phyloP scores from a whole-genome alignment of 2,329 filamentous ascomycete species.

The Diaporthe eres region DNA sequence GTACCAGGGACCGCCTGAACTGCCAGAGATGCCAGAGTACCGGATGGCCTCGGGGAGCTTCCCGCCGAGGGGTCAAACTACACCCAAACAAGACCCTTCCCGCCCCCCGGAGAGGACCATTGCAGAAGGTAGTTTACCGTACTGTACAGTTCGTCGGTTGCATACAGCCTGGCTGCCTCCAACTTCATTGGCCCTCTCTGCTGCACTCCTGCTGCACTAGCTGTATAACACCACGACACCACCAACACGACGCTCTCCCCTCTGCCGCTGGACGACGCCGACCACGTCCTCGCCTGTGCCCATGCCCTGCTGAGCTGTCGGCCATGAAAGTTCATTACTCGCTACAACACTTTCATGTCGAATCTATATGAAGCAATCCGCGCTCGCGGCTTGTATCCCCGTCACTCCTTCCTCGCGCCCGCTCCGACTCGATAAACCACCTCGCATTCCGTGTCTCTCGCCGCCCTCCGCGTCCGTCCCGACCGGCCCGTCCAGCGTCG shows the following conservation, averaged over 20 bases:
- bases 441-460: constrained; percentile 15
- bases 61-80: constrained; percentile 32
- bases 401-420: constrained; percentile 46
- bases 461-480: not conserved
- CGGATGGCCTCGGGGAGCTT: constrained; percentile 27
- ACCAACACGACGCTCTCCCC: not conserved
- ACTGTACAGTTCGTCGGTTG: constrained; percentile 5
- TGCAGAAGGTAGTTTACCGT: constrained; percentile 21
- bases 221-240: constrained; percentile 23
- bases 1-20: not conserved
- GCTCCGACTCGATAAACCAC: constrained; percentile 42
- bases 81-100: constrained; percentile 34
- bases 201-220: constrained; percentile 17
- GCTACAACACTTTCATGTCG: constrained; percentile 47
- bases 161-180: constrained; percentile 31
- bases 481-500: constrained; percentile 31
- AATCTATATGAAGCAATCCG: constrained; percentile 56
- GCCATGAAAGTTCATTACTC: constrained; percentile 47
- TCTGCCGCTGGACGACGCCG: constrained; percentile 11
- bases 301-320: constrained; percentile 40
- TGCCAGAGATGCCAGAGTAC: constrained; percentile 14
- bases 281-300: not conserved
- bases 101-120: constrained; percentile 26
- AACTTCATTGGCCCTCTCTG: constrained; percentile 31
- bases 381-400: constrained; percentile 48